Conservation (phyloP, 1,284 basidiomycete species). For the Neonothopanus nambi region DNA sequence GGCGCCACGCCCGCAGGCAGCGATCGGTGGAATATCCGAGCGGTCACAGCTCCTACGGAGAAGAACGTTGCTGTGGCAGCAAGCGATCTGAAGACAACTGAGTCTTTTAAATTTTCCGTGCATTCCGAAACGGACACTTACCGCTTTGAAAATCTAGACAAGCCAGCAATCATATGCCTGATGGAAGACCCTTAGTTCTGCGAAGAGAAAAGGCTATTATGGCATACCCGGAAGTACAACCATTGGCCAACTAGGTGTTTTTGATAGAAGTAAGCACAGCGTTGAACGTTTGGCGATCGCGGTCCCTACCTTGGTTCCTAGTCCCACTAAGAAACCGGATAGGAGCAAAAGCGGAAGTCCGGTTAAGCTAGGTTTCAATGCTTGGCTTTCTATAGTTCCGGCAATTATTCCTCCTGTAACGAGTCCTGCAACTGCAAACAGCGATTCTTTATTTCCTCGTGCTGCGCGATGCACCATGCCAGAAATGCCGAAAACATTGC, state of each 20-base stretch:
- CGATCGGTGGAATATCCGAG: constrained; percentile 40
- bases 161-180: constrained; percentile 71
- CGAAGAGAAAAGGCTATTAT: constrained; percentile 1
- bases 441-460: constrained; percentile 44
- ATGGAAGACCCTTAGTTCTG: constrained; percentile 10
- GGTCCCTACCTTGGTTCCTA: constrained; percentile 56
- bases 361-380: constrained; percentile 27
- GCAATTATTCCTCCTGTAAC: constrained; percentile 46
- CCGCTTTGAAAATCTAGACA: constrained; percentile 61
- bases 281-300: no score
- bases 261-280: not conserved
- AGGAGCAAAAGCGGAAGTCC: constrained; percentile 35
- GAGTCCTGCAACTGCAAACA: constrained; percentile 40
- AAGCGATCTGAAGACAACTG: constrained; percentile 25
- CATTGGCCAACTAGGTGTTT: constrained; percentile 47
- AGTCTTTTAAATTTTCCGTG: not conserved
- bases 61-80: constrained; percentile 57
- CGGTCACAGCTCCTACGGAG: constrained; percentile 47
- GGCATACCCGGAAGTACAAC: constrained; percentile 59
- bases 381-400: constrained; percentile 36
- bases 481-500: constrained; percentile 63
- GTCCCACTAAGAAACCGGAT: constrained; percentile 62
- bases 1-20: constrained; percentile 20
- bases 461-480: constrained; percentile 59
- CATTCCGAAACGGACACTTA: constrained; percentile 25